Conservation (phyloP, 768 basidiomycete species). For the Coprinopsis strossmayeri region DNA sequence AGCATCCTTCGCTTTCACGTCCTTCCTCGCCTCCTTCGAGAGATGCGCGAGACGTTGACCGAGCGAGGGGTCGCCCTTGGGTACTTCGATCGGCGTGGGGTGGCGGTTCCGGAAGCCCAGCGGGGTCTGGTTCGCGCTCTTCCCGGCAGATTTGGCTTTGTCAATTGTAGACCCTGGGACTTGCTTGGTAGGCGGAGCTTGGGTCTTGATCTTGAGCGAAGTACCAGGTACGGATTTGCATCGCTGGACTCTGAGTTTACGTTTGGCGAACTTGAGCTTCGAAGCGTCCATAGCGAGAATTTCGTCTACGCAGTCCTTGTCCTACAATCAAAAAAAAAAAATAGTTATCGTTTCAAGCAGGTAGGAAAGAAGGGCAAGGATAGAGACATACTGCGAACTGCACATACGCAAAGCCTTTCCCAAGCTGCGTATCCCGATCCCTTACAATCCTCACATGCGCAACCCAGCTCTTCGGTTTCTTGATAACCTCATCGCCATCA, state of each 20-base stretch:
- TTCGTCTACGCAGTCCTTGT: conserved; percentile 89
- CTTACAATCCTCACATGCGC: conserved; percentile 81
- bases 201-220: conserved; percentile 18
- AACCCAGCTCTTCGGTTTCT: conserved; percentile 56
- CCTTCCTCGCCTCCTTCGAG: conserved; percentile 82
- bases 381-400: conserved; percentile 64
- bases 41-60: conserved; percentile 74
- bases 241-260: conserved; percentile 83
- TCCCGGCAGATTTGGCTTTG: too few species aligned
- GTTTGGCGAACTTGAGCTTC: conserved; percentile 88
- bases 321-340: conserved; percentile 36
- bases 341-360: neutral
- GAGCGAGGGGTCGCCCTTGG: conserved; percentile 78
- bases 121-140: too few species aligned
- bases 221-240: conserved; percentile 67
- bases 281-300: conserved; percentile 70
- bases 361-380: conserved; percentile 1
- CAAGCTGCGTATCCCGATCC: conserved; percentile 87
- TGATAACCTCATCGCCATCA: conserved; percentile 14
- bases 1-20: conserved; percentile 68
- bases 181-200: conserved; percentile 7
- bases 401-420: conserved; percentile 94
- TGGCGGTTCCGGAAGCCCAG: conserved; percentile 10
- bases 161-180: too few species aligned
- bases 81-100: conserved; percentile 29